Evolutionary conservation across 345 rosid genomes (phyloP), one percentile per base, ranked within the genome.

Genomic region (Heritiera fomes): DNA sequence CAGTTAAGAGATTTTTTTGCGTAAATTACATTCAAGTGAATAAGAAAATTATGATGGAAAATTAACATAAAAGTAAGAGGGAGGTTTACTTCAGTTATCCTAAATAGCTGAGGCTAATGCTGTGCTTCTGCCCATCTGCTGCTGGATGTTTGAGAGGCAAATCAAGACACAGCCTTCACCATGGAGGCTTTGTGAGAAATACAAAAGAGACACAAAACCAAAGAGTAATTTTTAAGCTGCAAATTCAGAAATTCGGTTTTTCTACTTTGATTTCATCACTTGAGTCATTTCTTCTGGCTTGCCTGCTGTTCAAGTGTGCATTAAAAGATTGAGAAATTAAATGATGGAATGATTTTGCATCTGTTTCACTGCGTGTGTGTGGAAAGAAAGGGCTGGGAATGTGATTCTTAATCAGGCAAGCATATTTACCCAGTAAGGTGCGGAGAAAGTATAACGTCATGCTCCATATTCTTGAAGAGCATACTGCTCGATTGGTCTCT

Each of bases 401-500:
- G 10, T 3, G 32, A 1, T 12, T 62, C 41, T 62, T 62, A 30
- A 32, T 30, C 41, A 30, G 15, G 60, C 32, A 32, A 52, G 75
- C n/a, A 28, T 1, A 52, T 18, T 75, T 78, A 82, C 86, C 87
- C 41, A 4, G 50, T 77, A 7, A 79, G 49, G 30, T 61, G 78
- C 2, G 64, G 64, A n/a, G 82, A 41, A 69, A 68, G 47, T 49
- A 85, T 8, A 41, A 45, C 67, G 66, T 78, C 78, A n/a, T 34
- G 72, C 17, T 85, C 85, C 6, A 59, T 58, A 30, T 75, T 79
- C 84, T 82, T 81, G 9, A 62, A 6, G 56, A 66, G 71, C 67
- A 78, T 67, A 74, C 78, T 76, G 69, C 75, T 81, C 8, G 69
- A 75, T 63, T 66, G 83, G 73, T 82, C 78, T 53, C 79, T 81